Evolutionary conservation across 257 asterid genomes (phyloP), one percentile per base, ranked within the genome.

Genomic region (Primulina huaijiensis): DNA sequence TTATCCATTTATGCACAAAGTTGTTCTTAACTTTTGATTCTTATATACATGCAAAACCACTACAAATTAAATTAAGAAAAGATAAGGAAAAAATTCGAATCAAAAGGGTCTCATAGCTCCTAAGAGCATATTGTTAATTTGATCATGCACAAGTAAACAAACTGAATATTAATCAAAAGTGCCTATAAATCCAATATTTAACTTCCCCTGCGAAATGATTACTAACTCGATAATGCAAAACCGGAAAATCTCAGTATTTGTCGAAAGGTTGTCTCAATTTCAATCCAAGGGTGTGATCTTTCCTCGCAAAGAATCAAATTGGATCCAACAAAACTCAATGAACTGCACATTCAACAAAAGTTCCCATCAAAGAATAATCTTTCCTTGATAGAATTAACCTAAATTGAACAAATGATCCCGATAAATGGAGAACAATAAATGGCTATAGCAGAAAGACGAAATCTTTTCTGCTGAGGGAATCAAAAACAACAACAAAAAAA

Each of bases 1-100:
- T 84, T 76, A 34, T 89, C 95, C 97, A 94, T 94, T 63, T 65
- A 7, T 69, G 31, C 60, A 72, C 60, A 57, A 65, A 68, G 67
- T 23, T 37, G 20, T 34, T 58, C 37, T 33, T 4, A 33, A 56
- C 72, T 64, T 60, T 63, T 66, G 64, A 50, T 66, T 74, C 68
- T 31, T 62, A 20, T 21, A 69, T 57, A 33, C 43, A 31, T 19
- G 50, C 16, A 43, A 10, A 58, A 31, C 61, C 59, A 78, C 72
- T 74, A 52, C 35, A 75, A 70, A 17, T 78, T 63, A 17, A 58
- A 79, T 72, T 65, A 66, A 62, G 40, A 34, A 56, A 69, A 73
- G 50, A 50, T 63, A 62, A 38, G 37, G 16, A 61, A 57, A 55
- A 71, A 27, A 27, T 27, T 27, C 3, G 30, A 27, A 27, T 27